Evolutionary conservation across 495 filamentous ascomycete genomes (phyloP), one percentile per base, ranked within the genome.

Genomic region (Tuber borchii): DNA sequence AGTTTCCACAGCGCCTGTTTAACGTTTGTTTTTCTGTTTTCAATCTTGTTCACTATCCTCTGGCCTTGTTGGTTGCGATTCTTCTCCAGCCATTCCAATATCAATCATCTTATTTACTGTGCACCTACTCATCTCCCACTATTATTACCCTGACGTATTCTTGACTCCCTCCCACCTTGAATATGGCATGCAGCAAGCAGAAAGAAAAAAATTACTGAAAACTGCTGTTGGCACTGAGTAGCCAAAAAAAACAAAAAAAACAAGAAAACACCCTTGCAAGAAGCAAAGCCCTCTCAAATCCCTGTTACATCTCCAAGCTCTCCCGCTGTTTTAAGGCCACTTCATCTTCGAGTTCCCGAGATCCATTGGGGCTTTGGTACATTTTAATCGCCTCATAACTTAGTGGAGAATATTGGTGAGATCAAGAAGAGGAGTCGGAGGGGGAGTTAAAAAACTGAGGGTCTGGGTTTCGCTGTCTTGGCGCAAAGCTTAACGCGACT

Each of bases 401-500:
- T 26, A 65, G 56, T 65, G 56, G 56, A 65, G 31, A 34, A 61
- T 26, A 65, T 31, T 26, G 26, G 56, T 65, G 12, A 26, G 56
- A 65, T 65, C 56, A 19, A 65, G 34, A 65, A 65, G 56, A 65
- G 56, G 56, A 65, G 56, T 65, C 56, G 56, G 26, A 34, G 56
- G 26, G 51, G n/a, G n/a, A 40, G 39, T 61, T 61, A 31, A 61
- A 61, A 61, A 61, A 48, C 77, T 45, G 71, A 22, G 70, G 43
- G 44, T 51, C 70, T 34, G 31, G 12, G 78, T 31, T 34, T 65
- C 56, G 14, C 56, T 34, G 56, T 79, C 78, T 79, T 79, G 78
- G 78, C 78, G 73, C 45, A 78, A 75, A 79, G 76, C 73, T 79
- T 79, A 79, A 79, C 77, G 73, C 77, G 77, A 79, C 78, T 71